Evolutionary conservation across 768 basidiomycete genomes (phyloP).

Genomic region (Roridomyces roridus): DNA sequence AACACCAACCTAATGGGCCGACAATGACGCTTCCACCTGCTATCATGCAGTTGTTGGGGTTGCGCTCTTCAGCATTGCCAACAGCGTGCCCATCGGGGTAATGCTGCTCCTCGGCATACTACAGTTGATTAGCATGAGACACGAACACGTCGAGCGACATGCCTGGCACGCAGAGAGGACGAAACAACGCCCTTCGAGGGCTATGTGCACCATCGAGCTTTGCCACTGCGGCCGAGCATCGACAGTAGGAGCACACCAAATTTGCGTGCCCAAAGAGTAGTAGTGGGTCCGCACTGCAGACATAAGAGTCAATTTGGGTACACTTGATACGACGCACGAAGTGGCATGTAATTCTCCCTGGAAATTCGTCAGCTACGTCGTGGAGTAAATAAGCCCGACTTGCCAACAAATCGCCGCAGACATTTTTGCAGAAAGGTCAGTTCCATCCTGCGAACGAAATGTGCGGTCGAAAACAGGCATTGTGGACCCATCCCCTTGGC

Average conservation of each 20-base stretch:
- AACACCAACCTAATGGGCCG: slow-evolving; percentile 38
- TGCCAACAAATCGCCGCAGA: slow-evolving; percentile 67
- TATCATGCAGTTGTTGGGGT: slow-evolving; percentile 59
- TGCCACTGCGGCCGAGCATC: slow-evolving; percentile 64
- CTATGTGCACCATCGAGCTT: slow-evolving; percentile 65
- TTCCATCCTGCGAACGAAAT: slow-evolving; percentile 35
- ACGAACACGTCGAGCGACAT: too few relatives aligned
- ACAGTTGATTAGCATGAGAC: too few relatives aligned
- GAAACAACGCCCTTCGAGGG: slow-evolving; percentile 55
- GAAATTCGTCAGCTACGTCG: neutral
- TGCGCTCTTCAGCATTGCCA: slow-evolving; percentile 38
- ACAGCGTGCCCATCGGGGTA: slow-evolving; percentile 57
- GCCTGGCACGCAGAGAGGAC: neutral
- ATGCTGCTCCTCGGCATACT: slow-evolving; percentile 61
- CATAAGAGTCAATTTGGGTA: neutral
- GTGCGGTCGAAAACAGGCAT: slow-evolving; percentile 52
- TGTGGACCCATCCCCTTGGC: slow-evolving; percentile 60
- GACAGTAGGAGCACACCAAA: slow-evolving; percentile 73
- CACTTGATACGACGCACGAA: slow-evolving; percentile 43
- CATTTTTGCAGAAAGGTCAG: slow-evolving; percentile 47
- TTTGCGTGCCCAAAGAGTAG: slow-evolving; percentile 62
- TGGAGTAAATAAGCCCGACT: slow-evolving; percentile 22
- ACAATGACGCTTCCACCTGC: slow-evolving; percentile 68
- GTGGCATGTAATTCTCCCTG: slow-evolving; percentile 78
- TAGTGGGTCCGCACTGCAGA: slow-evolving; percentile 60